A percentile compares a stretch with the other conserved stretches of the same genome.
Conservation (phyloP, 2,329 filamentous ascomycete species). For the Amauroascus verrucosus region DNA sequence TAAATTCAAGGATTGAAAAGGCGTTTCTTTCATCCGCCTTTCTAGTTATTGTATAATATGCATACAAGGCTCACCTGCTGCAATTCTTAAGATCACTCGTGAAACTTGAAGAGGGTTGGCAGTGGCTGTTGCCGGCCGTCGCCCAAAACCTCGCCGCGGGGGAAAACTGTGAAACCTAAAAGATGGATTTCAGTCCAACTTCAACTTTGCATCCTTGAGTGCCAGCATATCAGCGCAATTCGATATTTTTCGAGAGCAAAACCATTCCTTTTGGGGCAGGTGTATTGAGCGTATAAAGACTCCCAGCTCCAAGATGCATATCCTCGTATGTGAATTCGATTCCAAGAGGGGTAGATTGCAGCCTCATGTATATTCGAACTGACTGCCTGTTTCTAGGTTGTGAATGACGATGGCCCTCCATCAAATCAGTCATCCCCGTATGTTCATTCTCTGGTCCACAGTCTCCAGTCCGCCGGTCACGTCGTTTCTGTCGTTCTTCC, state of each 20-base stretch:
- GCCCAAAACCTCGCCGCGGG: background rate
- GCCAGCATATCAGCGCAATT: background rate
- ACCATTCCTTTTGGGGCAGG: background rate
- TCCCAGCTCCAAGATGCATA: conserved; percentile 36
- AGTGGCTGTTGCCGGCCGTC: background rate
- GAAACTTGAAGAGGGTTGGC: background rate
- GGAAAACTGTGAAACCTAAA: background rate
- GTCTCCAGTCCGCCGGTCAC: conserved; percentile 65
- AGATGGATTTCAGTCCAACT: background rate
- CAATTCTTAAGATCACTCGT: background rate
- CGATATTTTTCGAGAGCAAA: background rate
- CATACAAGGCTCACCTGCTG: background rate
- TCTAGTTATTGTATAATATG: background rate
- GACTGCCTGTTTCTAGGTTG: conserved; percentile 26
- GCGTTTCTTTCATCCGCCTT: background rate
- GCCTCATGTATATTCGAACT: background rate
- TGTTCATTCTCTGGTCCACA: conserved; percentile 61
- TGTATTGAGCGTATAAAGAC: background rate
- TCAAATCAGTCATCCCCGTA: conserved; percentile 70
- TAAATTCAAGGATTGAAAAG: background rate
- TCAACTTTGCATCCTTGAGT: background rate
- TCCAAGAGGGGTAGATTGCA: background rate
- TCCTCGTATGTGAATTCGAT: conserved; percentile 35
- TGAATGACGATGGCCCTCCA: conserved; percentile 72
- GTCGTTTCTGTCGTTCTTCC: conserved; percentile 86